Conservation (phyloP, 176 grass and related monocot species). For the Dendrocalamus sinicus region DNA sequence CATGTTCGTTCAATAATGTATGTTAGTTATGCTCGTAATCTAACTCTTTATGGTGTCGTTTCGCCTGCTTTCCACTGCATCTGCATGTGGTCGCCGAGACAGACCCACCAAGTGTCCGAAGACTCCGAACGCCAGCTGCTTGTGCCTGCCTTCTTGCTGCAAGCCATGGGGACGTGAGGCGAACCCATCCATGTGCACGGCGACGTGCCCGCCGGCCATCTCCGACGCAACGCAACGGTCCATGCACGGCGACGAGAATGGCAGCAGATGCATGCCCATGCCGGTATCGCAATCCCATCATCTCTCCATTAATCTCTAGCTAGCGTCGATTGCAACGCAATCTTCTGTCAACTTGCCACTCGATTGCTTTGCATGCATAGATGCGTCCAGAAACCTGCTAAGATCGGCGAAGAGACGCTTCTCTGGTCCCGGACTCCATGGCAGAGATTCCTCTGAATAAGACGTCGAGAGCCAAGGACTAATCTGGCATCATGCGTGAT, state of each 20-base stretch:
- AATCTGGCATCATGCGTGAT: not conserved
- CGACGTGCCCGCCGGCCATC: not conserved
- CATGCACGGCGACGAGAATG: conserved; percentile 7
- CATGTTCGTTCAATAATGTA: not conserved
- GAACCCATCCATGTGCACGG: conserved; percentile 34
- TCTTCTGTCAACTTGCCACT: not conserved
- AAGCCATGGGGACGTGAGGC: not conserved
- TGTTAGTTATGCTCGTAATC: not conserved
- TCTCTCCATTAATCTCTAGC: not conserved
- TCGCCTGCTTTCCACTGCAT: not conserved
- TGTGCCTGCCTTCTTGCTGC: not conserved
- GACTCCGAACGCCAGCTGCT: not conserved
- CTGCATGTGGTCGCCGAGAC: not conserved
- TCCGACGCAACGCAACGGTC: not conserved
- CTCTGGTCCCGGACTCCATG: not conserved
- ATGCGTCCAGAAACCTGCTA: not conserved
- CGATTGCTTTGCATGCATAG: not conserved
- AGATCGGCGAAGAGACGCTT: not conserved
- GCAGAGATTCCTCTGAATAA: too few relatives aligned
- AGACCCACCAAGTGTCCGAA: not conserved
- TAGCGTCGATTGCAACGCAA: not conserved
- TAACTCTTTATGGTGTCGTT: not conserved
- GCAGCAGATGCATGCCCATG: not conserved
- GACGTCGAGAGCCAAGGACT: not conserved
- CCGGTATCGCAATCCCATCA: not conserved